Conservation (phyloP, 108 stramenopile genomes). For the Mayamaea pseudoterrestris region DNA sequence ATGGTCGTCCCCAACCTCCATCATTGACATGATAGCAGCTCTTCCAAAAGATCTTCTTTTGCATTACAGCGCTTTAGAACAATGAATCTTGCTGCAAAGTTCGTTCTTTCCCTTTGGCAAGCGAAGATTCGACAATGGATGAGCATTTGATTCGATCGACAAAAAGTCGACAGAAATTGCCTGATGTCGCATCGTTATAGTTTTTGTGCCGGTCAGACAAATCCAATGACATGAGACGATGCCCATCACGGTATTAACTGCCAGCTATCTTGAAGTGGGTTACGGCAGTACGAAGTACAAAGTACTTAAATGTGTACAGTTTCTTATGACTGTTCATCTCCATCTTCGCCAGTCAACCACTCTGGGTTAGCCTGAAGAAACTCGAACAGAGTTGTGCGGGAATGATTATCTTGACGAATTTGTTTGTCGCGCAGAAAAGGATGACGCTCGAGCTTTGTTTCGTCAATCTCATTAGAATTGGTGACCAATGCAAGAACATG, state of each 20-base stretch:
- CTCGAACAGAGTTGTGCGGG: conserved; percentile 15
- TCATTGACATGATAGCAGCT: too few species aligned
- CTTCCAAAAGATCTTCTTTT: too few species aligned
- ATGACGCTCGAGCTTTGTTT: neutral
- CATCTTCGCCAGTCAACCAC: conserved; percentile 3
- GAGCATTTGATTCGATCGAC: too few species aligned
- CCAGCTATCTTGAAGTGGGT: neutral
- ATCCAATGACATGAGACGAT: too few species aligned
- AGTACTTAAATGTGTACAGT: neutral
- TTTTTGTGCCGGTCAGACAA: neutral
- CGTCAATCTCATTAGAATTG: neutral
- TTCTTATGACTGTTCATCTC: neutral
- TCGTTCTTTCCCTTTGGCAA: too few species aligned
- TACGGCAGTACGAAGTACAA: too few species aligned
- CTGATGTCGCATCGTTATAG: neutral
- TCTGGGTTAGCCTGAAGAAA: conserved; percentile 21
- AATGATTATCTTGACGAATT: neutral
- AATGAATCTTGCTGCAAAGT: too few species aligned
- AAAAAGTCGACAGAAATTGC: too few species aligned
- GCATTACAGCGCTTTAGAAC: too few species aligned
- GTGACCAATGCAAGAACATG: conserved; percentile 17
- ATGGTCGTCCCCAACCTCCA: too few species aligned
- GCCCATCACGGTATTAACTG: neutral
- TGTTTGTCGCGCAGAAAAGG: neutral
- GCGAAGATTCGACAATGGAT: too few species aligned